Conservation (phyloP, 2,329 filamentous ascomycete species). For the Claviceps cyperi region DNA sequence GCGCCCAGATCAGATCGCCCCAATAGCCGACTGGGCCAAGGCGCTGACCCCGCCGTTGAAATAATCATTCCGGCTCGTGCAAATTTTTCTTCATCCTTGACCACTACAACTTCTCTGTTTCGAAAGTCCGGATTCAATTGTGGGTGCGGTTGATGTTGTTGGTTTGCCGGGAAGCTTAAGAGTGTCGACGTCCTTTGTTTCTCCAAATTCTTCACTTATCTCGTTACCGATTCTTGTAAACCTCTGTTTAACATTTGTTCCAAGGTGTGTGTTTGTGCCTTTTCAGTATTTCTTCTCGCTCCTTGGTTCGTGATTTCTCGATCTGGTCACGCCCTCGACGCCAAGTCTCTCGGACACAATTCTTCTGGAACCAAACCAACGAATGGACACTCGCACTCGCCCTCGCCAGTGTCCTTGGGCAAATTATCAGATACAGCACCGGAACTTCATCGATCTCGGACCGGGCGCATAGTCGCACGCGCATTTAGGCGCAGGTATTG, state of each 20-base stretch:
- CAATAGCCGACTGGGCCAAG: slow-evolving; percentile 1
- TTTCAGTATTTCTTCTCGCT: background rate
- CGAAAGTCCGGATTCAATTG: slow-evolving; percentile 4
- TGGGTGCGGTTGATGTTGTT: slow-evolving; percentile 7
- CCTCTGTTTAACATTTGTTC: background rate
- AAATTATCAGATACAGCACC: background rate
- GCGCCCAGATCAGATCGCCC: background rate
- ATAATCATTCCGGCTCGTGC: slow-evolving; percentile 1
- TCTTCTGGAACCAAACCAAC: background rate
- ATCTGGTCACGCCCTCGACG: background rate
- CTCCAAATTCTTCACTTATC: background rate
- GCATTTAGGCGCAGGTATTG: background rate
- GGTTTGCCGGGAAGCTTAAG: slow-evolving; percentile 4
- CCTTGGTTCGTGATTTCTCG: too few species aligned
- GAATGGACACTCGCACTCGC: background rate
- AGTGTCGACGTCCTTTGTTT: background rate
- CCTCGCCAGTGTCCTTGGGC: background rate
- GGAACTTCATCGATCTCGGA: background rate
- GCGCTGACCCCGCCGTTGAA: slow-evolving; percentile 3
- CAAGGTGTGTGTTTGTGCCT: background rate
- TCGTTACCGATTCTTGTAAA: background rate
- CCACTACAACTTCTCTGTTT: background rate
- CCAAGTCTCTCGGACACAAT: background rate
- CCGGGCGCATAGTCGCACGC: background rate
- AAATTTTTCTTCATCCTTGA: slow-evolving; percentile 4